phyloP scores from a whole-genome alignment of 805 yeast genomes.

The Lipomyces anomalus region DNA sequence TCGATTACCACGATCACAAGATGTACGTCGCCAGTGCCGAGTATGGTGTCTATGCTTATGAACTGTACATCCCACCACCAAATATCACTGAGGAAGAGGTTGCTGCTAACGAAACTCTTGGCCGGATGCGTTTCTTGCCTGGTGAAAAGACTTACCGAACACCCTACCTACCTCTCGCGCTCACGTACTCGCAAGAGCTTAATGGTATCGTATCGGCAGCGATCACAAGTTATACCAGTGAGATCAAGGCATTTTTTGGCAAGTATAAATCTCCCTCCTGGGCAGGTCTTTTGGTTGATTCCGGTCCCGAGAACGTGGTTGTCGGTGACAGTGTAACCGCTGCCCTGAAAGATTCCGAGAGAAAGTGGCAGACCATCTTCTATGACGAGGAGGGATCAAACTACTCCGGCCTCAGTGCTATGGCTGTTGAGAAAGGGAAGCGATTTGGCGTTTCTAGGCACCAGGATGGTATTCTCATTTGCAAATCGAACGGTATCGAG shows the following conservation, averaged over 20 bases:
- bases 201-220: slow-evolving; percentile 18
- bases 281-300: slow-evolving; percentile 21
- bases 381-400: slow-evolving; percentile 18
- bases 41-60: slow-evolving; percentile 18
- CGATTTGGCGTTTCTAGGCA: slow-evolving; percentile 21
- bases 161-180: slow-evolving; percentile 19
- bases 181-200: slow-evolving; percentile 20
- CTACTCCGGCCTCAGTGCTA: slow-evolving; percentile 15
- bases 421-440: slow-evolving; percentile 22
- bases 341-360: slow-evolving; percentile 10
- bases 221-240: slow-evolving; percentile 11
- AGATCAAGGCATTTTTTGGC: slow-evolving; percentile 19
- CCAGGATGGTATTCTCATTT: slow-evolving; percentile 20
- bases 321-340: slow-evolving; percentile 18
- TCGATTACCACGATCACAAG: slow-evolving; percentile 15
- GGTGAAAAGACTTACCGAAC: slow-evolving; percentile 20
- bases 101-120: slow-evolving; percentile 16
- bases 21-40: slow-evolving; percentile 16
- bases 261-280: slow-evolving; percentile 12
- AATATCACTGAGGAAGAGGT: slow-evolving; percentile 15
- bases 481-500: slow-evolving; percentile 22
- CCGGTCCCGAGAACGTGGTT: slow-evolving; percentile 10
- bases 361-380: slow-evolving; percentile 22
- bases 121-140: slow-evolving; percentile 22
- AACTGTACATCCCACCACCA: slow-evolving; percentile 19